A percentile compares a stretch with the other conserved stretches of the same genome.
Evolutionary conservation across 768 basidiomycete species (phyloP).

Genomic region (Paxillus rubicundulus): DNA sequence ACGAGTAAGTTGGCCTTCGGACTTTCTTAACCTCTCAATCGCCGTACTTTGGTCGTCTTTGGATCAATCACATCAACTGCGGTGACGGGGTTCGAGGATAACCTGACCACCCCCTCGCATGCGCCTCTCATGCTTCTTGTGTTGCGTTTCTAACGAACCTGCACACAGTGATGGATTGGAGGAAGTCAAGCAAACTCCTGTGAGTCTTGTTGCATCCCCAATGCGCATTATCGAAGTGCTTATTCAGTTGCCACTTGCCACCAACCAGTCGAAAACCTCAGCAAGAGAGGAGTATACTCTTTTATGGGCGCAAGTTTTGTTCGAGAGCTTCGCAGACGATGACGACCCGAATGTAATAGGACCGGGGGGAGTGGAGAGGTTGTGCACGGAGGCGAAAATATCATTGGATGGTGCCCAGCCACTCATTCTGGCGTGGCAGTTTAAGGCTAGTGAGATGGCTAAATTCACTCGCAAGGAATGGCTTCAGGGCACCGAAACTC

Average conservation of each 20-base stretch:
- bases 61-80: slow-evolving; percentile 11
- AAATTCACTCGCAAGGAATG: slow-evolving; percentile 70
- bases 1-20: slow-evolving; percentile 31
- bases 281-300: slow-evolving; percentile 43
- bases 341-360: slow-evolving; percentile 52
- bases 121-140: slow-evolving; percentile 59
- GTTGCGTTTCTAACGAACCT: slow-evolving; percentile 59
- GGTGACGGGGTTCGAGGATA: slow-evolving; percentile 24
- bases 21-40: slow-evolving; percentile 13
- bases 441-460: slow-evolving; percentile 68
- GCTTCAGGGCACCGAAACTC: slow-evolving; percentile 50
- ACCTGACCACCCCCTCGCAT: slow-evolving; percentile 44
- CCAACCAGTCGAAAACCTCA: slow-evolving; percentile 4
- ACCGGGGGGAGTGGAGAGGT: slow-evolving; percentile 65
- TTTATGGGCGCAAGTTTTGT: slow-evolving; percentile 52
- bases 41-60: slow-evolving; percentile 12
- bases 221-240: background rate
- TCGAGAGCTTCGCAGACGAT: slow-evolving; percentile 61
- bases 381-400: slow-evolving; percentile 70
- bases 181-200: slow-evolving; percentile 29
- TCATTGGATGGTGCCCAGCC: slow-evolving; percentile 72
- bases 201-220: slow-evolving; percentile 16
- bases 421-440: slow-evolving; percentile 74
- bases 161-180: slow-evolving; percentile 49
- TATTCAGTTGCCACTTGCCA: background rate